Evolutionary conservation across 768 basidiomycete genomes (phyloP).

Genomic region (Tulasnella sp.): DNA sequence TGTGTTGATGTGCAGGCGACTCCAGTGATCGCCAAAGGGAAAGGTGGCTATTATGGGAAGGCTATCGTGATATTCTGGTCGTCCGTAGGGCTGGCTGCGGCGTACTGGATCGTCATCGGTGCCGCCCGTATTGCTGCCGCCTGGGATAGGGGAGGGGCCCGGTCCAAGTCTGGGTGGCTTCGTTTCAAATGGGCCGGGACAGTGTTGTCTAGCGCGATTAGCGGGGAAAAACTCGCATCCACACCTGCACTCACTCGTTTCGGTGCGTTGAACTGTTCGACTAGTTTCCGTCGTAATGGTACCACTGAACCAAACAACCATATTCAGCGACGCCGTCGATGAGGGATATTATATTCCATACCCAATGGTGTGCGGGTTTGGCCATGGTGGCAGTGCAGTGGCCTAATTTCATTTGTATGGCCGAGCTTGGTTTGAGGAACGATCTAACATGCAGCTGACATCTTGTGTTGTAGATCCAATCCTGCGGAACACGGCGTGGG

Average conservation of each 20-base stretch:
- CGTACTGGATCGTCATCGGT: conserved; percentile 77
- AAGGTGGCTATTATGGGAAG: conserved; percentile 44
- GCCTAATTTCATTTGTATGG: conserved; percentile 85
- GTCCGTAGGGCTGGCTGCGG: conserved; percentile 60
- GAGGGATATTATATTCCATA: conserved; percentile 85
- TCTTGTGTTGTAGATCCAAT: conserved; percentile 59
- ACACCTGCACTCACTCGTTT: conserved; percentile 83
- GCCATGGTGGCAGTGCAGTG: conserved; percentile 93
- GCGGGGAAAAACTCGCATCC: conserved; percentile 77
- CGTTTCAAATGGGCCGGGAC: conserved; percentile 76
- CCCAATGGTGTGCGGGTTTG: conserved; percentile 67
- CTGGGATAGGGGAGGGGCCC: conserved; percentile 65
- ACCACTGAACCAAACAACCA: neutral
- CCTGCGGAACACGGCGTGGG: conserved; percentile 80
- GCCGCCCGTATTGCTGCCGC: conserved; percentile 73
- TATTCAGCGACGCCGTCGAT: conserved; percentile 75
- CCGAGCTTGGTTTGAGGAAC: no score
- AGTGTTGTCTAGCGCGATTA: conserved; percentile 84
- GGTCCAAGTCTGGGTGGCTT: conserved; percentile 46
- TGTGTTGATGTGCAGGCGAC: conserved; percentile 75
- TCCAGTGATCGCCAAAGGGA: conserved; percentile 36
- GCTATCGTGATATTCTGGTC: conserved; percentile 62
- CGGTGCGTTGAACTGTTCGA: conserved; percentile 42
- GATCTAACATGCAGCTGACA: neutral
- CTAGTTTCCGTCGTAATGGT: neutral